Base-by-base conservation (phyloP, 129 eudicot genomes). In the Artemisia annua region DNA sequence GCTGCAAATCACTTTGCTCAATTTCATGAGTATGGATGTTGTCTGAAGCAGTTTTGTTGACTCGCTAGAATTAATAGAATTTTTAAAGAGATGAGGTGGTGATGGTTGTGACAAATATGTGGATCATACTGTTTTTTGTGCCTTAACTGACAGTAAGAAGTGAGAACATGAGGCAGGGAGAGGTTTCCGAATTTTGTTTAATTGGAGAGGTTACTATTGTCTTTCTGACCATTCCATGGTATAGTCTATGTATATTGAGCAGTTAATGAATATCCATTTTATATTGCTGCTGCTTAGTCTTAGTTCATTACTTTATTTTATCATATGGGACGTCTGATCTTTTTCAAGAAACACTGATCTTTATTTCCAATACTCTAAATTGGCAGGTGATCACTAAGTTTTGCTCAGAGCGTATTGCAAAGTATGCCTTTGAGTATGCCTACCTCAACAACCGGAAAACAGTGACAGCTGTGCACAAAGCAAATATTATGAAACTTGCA, bases 401-500 rank as follows among this genome's bases (percentile, higher is more conserved):
- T 74, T 89, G 95, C 75, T 92, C 98, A 6, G 96, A 93, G 71
- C 91, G 98, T 54, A 89, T 93, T 77, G 96, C 98, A 63, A 89
- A 93, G 69, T 92, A 89, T 66, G 98, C 98, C 7, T 92, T 92
- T 50, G 98, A 92, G 83, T 92, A 92, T 89, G 96, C 95, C 26
- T 93, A 93, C 79, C 94, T 93, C 76, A 93, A 93, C 87, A 89
- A 89, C 71, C 78, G 96, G 20, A 93, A 89, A 86, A 89, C 83
- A 54, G 98, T 89, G 68, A 89, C 98, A 60, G 98, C 98, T 48
- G 98, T 93, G 71, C 98, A 93, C 76, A 93, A 93, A 86, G 98
- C 98, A 77, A 93, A 93, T 76, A 93, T 93, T 44, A 93, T 93
- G 98, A 93, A 93, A 69, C 92, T 93, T 67, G 98, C 98, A 24